Percentiles rank a stretch among this genome's conserved stretches.
phyloP scores from a whole-genome alignment of 2,329 filamentous ascomycete species.

The Monilinia aucupariae region DNA sequence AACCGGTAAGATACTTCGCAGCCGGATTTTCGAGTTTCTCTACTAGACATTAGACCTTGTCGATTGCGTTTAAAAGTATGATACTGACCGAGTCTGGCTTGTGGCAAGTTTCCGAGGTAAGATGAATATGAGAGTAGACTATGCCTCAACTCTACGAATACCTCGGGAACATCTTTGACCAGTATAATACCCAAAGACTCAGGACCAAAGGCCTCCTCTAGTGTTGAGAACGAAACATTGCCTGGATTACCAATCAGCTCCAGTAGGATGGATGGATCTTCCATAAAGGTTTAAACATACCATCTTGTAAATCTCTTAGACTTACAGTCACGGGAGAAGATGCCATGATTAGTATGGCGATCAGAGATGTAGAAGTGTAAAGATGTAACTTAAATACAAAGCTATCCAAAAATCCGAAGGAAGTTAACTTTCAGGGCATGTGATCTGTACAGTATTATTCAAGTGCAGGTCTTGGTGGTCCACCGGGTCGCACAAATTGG shows the following conservation, averaged over 20 bases:
- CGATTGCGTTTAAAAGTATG: background rate
- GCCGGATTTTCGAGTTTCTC: constrained; percentile 53
- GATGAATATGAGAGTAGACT: constrained; percentile 79
- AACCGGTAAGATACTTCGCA: constrained; percentile 64
- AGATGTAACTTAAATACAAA: background rate
- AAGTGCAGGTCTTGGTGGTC: background rate
- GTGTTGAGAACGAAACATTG: constrained; percentile 59
- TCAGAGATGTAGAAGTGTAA: background rate
- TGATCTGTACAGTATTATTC: too few species aligned
- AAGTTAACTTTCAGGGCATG: background rate
- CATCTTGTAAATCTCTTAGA: constrained; percentile 53
- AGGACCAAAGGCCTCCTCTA: constrained; percentile 81
- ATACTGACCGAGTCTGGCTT: constrained; percentile 60
- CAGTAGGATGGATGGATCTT: background rate
- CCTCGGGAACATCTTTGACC: constrained; percentile 74
- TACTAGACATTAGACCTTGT: constrained; percentile 30
- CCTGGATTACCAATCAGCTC: constrained; percentile 41
- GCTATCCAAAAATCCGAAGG: background rate
- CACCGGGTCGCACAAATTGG: background rate
- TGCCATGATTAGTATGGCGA: constrained; percentile 23
- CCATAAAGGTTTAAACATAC: constrained; percentile 37
- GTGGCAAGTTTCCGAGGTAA: constrained; percentile 76
- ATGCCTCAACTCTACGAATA: constrained; percentile 66
- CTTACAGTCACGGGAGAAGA: constrained; percentile 46
- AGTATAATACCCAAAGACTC: constrained; percentile 87